Evolutionary conservation across 2,329 filamentous ascomycete genomes (phyloP), one percentile per base, ranked within the genome.

Genomic region (Aspergillus versicolor): DNA sequence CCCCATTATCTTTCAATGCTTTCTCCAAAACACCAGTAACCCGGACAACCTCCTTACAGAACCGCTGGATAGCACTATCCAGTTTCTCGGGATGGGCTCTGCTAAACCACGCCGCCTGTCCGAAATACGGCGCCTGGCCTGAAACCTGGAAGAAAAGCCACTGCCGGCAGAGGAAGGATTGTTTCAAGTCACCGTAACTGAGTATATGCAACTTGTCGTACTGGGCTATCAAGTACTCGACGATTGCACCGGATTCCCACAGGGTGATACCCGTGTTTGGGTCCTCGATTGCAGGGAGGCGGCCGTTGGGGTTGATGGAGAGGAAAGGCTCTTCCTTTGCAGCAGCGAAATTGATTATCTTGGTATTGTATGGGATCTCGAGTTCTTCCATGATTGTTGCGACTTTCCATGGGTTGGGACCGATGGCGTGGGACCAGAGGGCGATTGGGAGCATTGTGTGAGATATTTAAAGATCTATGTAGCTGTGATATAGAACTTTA

Each of bases 81-180:
- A 80, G 27, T 59, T 75, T 75, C 57, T 82, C 79, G 0, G 67
- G 64, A 63, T 81, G 76, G 15, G 27, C 58, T 54, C 12, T 42
- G 61, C 65, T 30, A 30, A 78, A 81, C 79, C 78, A 82, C 15
- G 68, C 66, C 4, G 68, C 68, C 64, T 81, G 79, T 4, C 80
- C 80, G 57, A 73, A 81, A 63, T 81, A 81, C 1, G 79, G 79
- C 0, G 78, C 79, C 56, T 81, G 79, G 9, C 78, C 78, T 3
- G 73, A 73, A 21, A 70, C 65, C 64, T 81, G 78, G 66, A 75
- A 81, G 61, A 72, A 73, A 4, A 81, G 70, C 76, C 77, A 81
- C 52, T 80, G 77, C 56, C 74, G 74, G 3, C 27, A 30, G 3
- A 30, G 27, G 9, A 30, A 3, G 9, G 27, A 30, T 3, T 2